A percentile compares a stretch with the other conserved stretches of the same genome.
phyloP scores from a whole-genome alignment of 2,329 filamentous ascomycete species.

The Helotiales sp. region DNA sequence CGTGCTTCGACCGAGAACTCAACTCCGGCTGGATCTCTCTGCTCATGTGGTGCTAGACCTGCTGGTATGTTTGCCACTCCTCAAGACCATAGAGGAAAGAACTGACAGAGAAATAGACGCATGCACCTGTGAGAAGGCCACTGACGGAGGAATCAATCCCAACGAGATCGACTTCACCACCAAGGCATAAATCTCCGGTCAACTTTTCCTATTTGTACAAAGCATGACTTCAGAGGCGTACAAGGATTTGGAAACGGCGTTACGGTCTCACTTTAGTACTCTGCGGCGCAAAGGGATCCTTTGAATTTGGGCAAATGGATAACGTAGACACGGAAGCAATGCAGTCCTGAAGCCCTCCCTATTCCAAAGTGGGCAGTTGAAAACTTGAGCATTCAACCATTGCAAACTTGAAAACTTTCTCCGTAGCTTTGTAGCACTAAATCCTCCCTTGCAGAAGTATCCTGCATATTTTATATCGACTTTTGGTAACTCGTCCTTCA shows the following conservation, averaged over 20 bases:
- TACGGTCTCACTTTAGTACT: neutral
- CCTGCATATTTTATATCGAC: too few relatives aligned
- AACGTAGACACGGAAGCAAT: too few relatives aligned
- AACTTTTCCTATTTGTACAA: neutral
- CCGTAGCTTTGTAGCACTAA: too few relatives aligned
- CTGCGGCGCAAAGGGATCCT: too few relatives aligned
- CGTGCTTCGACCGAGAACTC: slow-evolving; percentile 70
- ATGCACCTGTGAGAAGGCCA: slow-evolving; percentile 81
- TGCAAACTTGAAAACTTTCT: too few relatives aligned
- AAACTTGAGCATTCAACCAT: too few relatives aligned
- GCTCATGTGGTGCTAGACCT: slow-evolving; percentile 75
- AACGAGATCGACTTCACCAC: slow-evolving; percentile 87
- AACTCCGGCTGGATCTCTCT: slow-evolving; percentile 59
- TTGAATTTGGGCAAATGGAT: too few relatives aligned
- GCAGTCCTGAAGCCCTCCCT: too few relatives aligned
- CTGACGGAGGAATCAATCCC: slow-evolving; percentile 60
- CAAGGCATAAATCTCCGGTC: slow-evolving; percentile 39
- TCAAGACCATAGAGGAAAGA: neutral
- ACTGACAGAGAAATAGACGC: slow-evolving; percentile 46
- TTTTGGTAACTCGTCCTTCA: too few relatives aligned
- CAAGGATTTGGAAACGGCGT: neutral
- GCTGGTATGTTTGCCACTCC: slow-evolving; percentile 52
- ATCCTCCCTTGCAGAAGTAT: too few relatives aligned
- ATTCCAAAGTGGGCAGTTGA: too few relatives aligned
- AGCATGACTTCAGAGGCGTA: too few relatives aligned